Conservation (phyloP, 2,329 filamentous ascomycete genomes). For the Gnomoniopsis smithogilvyi region DNA sequence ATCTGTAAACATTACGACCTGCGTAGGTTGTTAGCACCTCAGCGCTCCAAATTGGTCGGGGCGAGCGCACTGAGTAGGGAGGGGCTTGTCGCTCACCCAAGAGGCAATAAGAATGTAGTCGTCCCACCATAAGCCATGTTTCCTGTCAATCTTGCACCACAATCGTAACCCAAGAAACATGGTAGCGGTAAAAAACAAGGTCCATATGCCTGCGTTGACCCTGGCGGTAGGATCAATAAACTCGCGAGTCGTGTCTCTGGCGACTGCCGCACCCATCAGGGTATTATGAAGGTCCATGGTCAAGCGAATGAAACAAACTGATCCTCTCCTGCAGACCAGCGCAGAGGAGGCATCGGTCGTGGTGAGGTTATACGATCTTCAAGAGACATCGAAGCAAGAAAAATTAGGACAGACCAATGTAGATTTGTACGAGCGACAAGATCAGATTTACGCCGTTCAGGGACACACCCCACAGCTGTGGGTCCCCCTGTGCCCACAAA, state of each 20-base stretch:
- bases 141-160: constrained; percentile 16
- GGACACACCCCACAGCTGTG: not conserved
- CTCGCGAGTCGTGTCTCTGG: not conserved
- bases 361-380: not conserved
- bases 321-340: not conserved
- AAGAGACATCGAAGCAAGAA: not conserved
- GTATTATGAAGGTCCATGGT: not conserved
- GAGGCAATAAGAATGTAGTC: constrained; percentile 21
- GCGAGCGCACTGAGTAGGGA: not conserved
- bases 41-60: not conserved
- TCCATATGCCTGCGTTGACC: constrained; percentile 21
- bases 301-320: not conserved
- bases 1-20: constrained; percentile 41
- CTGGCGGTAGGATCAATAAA: constrained; percentile 16
- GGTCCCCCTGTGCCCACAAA: not conserved
- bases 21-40: not conserved
- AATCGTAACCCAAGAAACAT: constrained; percentile 21
- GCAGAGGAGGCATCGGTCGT: not conserved
- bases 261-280: not conserved
- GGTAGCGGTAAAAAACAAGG: constrained; percentile 17
- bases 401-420: not conserved
- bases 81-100: constrained; percentile 19
- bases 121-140: constrained; percentile 19
- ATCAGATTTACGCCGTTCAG: not conserved
- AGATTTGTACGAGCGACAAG: not conserved